Conservation (phyloP, 2,329 filamentous ascomycete genomes). For the Calonectria pseudoreteaudii region DNA sequence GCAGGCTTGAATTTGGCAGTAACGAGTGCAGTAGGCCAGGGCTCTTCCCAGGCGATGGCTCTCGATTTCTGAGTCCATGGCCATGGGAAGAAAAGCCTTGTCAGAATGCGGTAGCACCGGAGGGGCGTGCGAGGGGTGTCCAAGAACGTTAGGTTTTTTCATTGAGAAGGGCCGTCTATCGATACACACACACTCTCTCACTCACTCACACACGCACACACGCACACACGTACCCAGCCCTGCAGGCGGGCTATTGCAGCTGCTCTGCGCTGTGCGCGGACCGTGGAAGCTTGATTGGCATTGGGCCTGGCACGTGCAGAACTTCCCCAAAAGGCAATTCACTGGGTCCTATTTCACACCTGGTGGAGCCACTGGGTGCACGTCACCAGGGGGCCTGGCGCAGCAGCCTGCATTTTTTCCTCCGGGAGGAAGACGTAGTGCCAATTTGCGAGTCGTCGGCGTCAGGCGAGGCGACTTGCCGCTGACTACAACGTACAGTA, state of each 20-base stretch:
- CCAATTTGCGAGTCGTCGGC: background rate
- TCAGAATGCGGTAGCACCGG: background rate
- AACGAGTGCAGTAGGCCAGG: background rate
- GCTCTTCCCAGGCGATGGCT: background rate
- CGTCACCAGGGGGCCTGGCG: background rate
- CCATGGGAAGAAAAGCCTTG: background rate
- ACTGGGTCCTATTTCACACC: background rate
- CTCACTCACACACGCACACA: background rate
- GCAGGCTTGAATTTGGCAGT: background rate
- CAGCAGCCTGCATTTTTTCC: background rate
- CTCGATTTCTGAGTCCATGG: background rate
- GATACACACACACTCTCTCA: background rate
- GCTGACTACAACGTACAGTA: background rate
- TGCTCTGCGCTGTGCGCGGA: background rate
- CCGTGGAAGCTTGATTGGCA: conserved; percentile 4
- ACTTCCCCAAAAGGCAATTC: conserved; percentile 8
- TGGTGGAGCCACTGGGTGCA: background rate
- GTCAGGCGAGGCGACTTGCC: background rate
- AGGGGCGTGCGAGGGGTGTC: background rate
- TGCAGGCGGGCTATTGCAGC: background rate
- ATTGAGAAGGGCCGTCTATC: background rate
- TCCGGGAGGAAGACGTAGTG: background rate
- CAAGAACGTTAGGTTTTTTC: background rate
- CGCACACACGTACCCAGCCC: background rate
- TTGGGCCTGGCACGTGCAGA: conserved; percentile 9